A percentile compares a stretch with the other conserved stretches of the same genome.
phyloP scores from a whole-genome alignment of 1,284 basidiomycete species.

The Irpex rosettiformis region DNA sequence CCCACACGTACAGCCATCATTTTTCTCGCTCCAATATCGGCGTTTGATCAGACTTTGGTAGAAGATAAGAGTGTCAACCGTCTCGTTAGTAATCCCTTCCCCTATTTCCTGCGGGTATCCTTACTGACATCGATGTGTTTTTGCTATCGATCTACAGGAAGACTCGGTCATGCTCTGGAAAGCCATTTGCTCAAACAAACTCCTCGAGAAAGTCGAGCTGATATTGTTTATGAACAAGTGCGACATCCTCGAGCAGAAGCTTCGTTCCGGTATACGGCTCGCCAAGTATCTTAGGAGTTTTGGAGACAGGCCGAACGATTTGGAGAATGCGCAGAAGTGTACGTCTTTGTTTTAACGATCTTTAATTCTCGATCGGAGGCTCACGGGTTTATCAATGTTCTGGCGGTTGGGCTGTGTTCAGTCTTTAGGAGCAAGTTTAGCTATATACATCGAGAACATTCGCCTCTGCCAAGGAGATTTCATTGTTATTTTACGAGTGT shows the following conservation, averaged over 20 bases:
- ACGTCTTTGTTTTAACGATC: conserved; percentile 14
- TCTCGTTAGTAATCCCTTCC: conserved; percentile 40
- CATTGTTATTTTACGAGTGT: conserved; percentile 79
- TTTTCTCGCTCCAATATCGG: conserved; percentile 77
- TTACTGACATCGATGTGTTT: background rate
- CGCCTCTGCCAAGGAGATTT: conserved; percentile 70
- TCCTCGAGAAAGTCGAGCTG: conserved; percentile 68
- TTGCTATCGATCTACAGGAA: conserved; percentile 45
- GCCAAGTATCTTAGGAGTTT: conserved; percentile 72
- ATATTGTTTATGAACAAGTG: conserved; percentile 81
- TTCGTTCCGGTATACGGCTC: conserved; percentile 56
- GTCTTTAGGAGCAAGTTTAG: conserved; percentile 74
- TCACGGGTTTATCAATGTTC: background rate
- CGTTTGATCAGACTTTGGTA: conserved; percentile 71
- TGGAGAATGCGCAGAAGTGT: conserved; percentile 73
- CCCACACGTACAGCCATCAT: conserved; percentile 53
- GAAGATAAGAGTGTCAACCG: conserved; percentile 72
- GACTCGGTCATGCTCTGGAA: conserved; percentile 81
- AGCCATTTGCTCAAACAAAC: conserved; percentile 68
- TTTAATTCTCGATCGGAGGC: background rate
- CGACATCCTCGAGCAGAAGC: conserved; percentile 66
- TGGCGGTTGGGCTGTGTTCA: conserved; percentile 24
- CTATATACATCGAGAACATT: conserved; percentile 75
- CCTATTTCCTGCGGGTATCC: conserved; percentile 9
- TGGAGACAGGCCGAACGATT: conserved; percentile 66